A percentile compares a stretch with the other conserved stretches of the same genome.
phyloP scores from a whole-genome alignment of 176 grass and related monocot species.

The Avena eriantha region DNA sequence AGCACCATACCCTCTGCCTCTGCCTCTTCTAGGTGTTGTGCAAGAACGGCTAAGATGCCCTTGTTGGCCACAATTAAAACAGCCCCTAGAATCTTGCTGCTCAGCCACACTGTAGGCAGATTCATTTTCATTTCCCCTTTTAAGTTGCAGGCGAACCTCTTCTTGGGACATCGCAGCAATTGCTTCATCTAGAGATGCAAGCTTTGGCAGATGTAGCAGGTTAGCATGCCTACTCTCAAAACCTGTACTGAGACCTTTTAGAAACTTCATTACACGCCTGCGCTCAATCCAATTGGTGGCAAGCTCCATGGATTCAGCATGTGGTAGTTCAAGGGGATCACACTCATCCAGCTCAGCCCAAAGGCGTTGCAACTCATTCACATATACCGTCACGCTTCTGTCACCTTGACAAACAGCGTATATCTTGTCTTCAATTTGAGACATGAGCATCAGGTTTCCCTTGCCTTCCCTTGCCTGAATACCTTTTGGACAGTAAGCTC shows the following conservation, averaged over 20 bases:
- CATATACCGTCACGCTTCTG: background rate
- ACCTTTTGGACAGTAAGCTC: background rate
- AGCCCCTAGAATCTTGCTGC: background rate
- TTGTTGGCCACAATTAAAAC: background rate
- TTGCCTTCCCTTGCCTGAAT: background rate
- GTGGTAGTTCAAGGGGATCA: background rate
- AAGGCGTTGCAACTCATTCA: background rate
- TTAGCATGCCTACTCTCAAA: background rate
- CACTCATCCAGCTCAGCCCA: background rate
- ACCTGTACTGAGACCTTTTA: background rate
- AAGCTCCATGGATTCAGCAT: background rate
- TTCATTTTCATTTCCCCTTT: background rate
- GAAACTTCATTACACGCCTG: background rate
- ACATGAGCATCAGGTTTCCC: background rate
- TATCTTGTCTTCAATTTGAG: conserved; percentile 11
- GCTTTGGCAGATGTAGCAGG: background rate
- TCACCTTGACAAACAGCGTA: background rate
- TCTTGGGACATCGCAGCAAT: background rate
- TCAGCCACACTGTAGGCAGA: background rate
- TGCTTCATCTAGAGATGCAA: background rate
- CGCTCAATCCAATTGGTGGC: background rate
- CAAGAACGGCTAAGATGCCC: background rate
- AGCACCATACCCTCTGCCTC: background rate
- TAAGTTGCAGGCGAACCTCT: background rate
- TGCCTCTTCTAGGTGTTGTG: background rate